Base-by-base conservation (phyloP, 805 yeast genomes). In the Kazachstania martiniae region DNA sequence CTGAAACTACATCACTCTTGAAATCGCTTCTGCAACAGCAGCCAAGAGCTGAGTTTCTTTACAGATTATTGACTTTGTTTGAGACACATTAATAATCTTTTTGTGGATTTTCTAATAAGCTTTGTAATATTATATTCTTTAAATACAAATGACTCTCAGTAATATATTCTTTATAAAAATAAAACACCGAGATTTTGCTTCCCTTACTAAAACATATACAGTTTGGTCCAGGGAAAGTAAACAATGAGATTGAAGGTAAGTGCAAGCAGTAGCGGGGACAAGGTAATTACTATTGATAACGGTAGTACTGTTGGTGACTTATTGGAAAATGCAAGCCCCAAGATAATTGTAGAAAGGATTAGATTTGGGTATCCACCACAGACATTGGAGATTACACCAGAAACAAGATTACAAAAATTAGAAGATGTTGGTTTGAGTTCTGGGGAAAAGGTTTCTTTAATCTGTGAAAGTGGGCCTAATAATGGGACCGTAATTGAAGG, bases 311-410 rank as follows among this genome's bases (percentile, higher is more conserved):
- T 69, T 2, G 36, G 36, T 1, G 61, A 59, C 9, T 49, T 72
- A 14, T 16, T 58, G 4, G 35, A 37, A 3, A 43, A 38, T 8
- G 27, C 33, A 54, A n/a, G 14, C 16, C 13, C 19, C 12, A 32
- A 41, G 25, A 27, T 33, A n/a, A 34, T 43, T 3, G 29, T 33
- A 13, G 49, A 37, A 17, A n/a, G n/a, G n/a, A 49, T 77, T 32
- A 67, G 68, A 38, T 53, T 43, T 28, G 86, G 87, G 2, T 78
- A 67, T 46, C 89, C 87, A 1, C 82, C 82, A 1, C 67, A 61
- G 37, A 39, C 54, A 2, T 35, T 77, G 2, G 61, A 58, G 17
- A 36, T 63, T 6, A 36, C 39, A 4, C 50, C 50, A 16, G 38
- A 35, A 8, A 24, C 30, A 10, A 35, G 35, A 8, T 26, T 29